Base-by-base conservation (phyloP, 2,329 filamentous ascomycete genomes). In the Zymoseptoria tritici region DNA sequence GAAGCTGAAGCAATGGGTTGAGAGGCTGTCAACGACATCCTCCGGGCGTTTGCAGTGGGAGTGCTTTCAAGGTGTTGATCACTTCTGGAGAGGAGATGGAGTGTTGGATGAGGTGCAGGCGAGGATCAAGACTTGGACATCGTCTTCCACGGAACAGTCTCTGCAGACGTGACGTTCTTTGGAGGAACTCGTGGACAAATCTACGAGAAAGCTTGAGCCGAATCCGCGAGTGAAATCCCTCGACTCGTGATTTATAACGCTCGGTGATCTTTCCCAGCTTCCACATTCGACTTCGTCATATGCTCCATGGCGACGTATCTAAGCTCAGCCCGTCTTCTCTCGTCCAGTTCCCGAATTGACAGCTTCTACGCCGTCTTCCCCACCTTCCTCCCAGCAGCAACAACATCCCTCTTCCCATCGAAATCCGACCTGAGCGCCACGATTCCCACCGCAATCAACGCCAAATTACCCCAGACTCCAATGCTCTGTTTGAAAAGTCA, bases 1-100 rank as follows among this genome's bases (percentile, higher is more conserved):
- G 60, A 89, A 84, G 72, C 77, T 92, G 66, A 80, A 82, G 9
- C 75, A 78, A 0, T 96, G 92, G 92, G 78, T 79, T 9, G 75
- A 76, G 49, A 80, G 78, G 60, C 74, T 92, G 3, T 20, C 50
- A 52, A 72, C 74, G 19, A 71, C 57, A 4, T 70, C 68, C 4
- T 49, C 65, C 8, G 65, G 59, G 3, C 58, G 61, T 9, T 80
- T 82, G 60, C 64, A 66, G 24, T 75, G 75, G 65, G 68, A 73
- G 16, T 77, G 81, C 60, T 72, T 84, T 22, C 65, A 73, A 6
- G 77, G 76, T 8, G 81, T 79, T 4, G 80, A 80, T 0, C 82
- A 84, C 67, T 80, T 80, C 62, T 80, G 78, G 78, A 73, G 72
- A 4, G 77, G 79, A 60, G 58, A 66, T 2, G 75, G 74, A 5